phyloP scores from a whole-genome alignment of 192 early-diverging fungal species.

The Pilaira anomala region DNA sequence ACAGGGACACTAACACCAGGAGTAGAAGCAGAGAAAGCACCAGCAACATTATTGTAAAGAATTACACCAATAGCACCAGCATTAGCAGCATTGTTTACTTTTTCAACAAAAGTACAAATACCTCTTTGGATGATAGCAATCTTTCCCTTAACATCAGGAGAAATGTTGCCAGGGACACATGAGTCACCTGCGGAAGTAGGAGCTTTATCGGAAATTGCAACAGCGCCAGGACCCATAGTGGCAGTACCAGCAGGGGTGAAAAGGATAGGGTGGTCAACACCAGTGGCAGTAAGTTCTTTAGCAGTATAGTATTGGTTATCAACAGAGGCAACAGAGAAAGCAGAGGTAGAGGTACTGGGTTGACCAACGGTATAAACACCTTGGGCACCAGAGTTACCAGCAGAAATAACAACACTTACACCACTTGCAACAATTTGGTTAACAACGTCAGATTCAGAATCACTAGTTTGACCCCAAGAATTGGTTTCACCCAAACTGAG shows the following conservation, averaged over 20 bases:
- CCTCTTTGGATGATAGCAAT: constrained; percentile 69
- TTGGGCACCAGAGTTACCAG: constrained; percentile 62
- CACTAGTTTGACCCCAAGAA: constrained; percentile 49
- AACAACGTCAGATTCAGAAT: constrained; percentile 56
- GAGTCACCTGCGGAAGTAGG: constrained; percentile 48
- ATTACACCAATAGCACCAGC: constrained; percentile 67
- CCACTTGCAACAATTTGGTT: constrained; percentile 40
- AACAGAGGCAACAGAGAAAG: constrained; percentile 57
- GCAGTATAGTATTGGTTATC: constrained; percentile 43
- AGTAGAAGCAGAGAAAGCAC: constrained; percentile 23
- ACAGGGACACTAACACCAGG: constrained; percentile 49
- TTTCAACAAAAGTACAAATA: constrained; percentile 66
- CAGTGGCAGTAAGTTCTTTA: constrained; percentile 16
- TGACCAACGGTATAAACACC: constrained; percentile 56
- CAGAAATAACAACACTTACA: constrained; percentile 51
- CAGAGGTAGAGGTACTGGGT: constrained; percentile 53
- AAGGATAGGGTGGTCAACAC: not conserved
- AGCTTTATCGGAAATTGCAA: constrained; percentile 45
- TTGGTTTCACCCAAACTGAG: constrained; percentile 73
- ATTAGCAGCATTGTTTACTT: constrained; percentile 49
- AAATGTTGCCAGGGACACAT: constrained; percentile 44
- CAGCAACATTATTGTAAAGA: constrained; percentile 54
- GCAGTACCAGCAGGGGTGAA: too few species aligned
- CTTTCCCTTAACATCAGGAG: constrained; percentile 42
- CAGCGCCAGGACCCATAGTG: not conserved